Conservation (phyloP, 495 filamentous ascomycete species). For the Penicillium coffeae region DNA sequence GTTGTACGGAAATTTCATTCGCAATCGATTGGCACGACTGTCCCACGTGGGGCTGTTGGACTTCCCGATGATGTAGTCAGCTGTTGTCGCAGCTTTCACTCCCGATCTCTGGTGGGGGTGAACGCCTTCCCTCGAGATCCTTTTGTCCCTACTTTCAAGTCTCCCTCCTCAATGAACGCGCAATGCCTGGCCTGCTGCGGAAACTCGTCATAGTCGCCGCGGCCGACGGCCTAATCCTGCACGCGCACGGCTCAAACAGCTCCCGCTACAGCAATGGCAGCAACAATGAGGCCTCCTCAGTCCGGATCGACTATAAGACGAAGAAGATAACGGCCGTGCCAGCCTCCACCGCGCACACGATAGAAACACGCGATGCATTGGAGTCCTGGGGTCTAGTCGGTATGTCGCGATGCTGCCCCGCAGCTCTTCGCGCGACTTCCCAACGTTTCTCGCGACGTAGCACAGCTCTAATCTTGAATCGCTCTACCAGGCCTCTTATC, state of each 20-base stretch:
- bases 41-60: slow-evolving; percentile 1
- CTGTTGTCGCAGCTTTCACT: slow-evolving; percentile 17
- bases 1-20: slow-evolving; percentile 10
- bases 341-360: slow-evolving; percentile 31
- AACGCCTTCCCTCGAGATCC: background rate
- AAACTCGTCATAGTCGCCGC: slow-evolving; percentile 80
- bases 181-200: slow-evolving; percentile 71
- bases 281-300: slow-evolving; percentile 39
- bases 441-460: too few relatives aligned
- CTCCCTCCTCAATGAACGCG: background rate
- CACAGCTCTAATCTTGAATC: background rate
- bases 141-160: background rate
- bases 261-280: slow-evolving; percentile 36
- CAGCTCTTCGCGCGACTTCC: too few relatives aligned
- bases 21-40: slow-evolving; percentile 8
- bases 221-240: slow-evolving; percentile 80
- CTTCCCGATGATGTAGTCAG: slow-evolving; percentile 33
- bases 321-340: slow-evolving; percentile 49
- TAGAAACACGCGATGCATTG: slow-evolving; percentile 43
- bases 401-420: slow-evolving; percentile 45
- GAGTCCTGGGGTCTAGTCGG: slow-evolving; percentile 86
- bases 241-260: slow-evolving; percentile 55
- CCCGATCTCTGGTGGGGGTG: slow-evolving; percentile 6
- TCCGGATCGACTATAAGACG: slow-evolving; percentile 74
- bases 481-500: slow-evolving; percentile 73